phyloP scores from a whole-genome alignment of 148 eudicot genomes.

The Amaranthus cruentus region DNA sequence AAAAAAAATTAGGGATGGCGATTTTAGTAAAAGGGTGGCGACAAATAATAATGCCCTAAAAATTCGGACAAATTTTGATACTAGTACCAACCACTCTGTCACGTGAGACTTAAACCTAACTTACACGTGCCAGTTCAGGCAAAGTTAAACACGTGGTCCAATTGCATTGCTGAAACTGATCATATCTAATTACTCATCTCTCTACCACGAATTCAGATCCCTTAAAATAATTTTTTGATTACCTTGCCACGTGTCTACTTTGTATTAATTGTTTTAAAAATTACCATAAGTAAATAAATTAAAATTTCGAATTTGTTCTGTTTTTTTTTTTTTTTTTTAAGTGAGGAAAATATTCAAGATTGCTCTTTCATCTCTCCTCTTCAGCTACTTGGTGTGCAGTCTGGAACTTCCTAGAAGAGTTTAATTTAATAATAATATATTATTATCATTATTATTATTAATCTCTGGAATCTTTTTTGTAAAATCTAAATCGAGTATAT shows the following conservation, averaged over 20 bases:
- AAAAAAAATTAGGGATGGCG: too few species aligned
- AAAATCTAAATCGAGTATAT: neutral
- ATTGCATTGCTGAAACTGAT: conserved; percentile 44
- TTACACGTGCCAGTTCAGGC: conserved; percentile 20
- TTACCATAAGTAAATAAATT: neutral
- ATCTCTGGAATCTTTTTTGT: conserved; percentile 37
- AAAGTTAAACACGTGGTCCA: conserved; percentile 38
- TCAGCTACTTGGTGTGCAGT: conserved; percentile 13
- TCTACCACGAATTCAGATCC: conserved; percentile 55
- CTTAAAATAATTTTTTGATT: conserved; percentile 39
- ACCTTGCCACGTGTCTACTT: conserved; percentile 52
- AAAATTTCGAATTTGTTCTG: neutral
- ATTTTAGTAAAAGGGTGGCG: too few species aligned
- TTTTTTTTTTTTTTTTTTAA: conserved; percentile 2
- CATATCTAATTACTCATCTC: conserved; percentile 42
- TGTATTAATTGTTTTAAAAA: conserved; percentile 8
- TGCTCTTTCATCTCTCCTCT: conserved; percentile 25
- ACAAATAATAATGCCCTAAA: too few species aligned
- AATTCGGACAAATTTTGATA: neutral
- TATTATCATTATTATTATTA: neutral
- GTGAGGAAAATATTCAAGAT: conserved; percentile 15
- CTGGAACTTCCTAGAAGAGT: conserved; percentile 22
- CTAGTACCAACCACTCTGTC: neutral
- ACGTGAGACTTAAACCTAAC: neutral
- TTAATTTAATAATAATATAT: neutral